Evolutionary conservation across 1,284 basidiomycete genomes (phyloP), one percentile per base, ranked within the genome.

Genomic region (Ganoderma resinaceum): DNA sequence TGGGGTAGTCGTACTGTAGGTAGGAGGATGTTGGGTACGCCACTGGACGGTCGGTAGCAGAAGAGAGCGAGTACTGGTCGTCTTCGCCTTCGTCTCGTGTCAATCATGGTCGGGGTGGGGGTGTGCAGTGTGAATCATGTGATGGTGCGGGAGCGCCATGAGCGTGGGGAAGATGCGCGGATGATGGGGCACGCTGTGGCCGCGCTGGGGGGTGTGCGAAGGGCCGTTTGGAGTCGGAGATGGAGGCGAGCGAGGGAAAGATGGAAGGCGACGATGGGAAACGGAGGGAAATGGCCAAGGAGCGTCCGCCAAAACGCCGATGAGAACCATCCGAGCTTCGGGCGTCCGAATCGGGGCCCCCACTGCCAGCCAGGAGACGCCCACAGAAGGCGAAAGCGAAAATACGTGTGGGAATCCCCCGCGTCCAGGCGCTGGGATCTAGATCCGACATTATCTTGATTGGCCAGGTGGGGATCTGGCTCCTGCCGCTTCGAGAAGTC

Each of bases 361-460:
- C 20, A 42, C 42, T n/a, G n/a, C n/a, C n/a, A n/a, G n/a, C n/a
- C n/a, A n/a, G n/a, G n/a, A 52, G 65, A 63, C 53, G 61, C 67
- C 29, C 59, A 61, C 20, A 52, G 67, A 7, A 46, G 43, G 43
- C 43, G 8, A 46, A 23, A 66, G 65, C 62, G 64, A 66, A 66
- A 71, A 68, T 61, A 61, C 29, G 63, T 61, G 63, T 68, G 68
- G 62, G 66, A 65, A 60, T 23, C 9, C 46, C 46, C 46, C 46
- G n/a, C 46, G 9, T 7, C 12, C 26, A 37, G 35, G 35, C 57
- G 57, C 57, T 11, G 35, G 52, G 4, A 77, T 76, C 76, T 55
- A 76, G 76, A 78, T 78, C 62, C 58, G 33, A 64, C 42, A 38
- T 61, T 67, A 76, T 76, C 73, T 71, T 73, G 75, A 77, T 76